Conservation (phyloP, 345 rosid species). For the Eucalyptus coolabah region DNA sequence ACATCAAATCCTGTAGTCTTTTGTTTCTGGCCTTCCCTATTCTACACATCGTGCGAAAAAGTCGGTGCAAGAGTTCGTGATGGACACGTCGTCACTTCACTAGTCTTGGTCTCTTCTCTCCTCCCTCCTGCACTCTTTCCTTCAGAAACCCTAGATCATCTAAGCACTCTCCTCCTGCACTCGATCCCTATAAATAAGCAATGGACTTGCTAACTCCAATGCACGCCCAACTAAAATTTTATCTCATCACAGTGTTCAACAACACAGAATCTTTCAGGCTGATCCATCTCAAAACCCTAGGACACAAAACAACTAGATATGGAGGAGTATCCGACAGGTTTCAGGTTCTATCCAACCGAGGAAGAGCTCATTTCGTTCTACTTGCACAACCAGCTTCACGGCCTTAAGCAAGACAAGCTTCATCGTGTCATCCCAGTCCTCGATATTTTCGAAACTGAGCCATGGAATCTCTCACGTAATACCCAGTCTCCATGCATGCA, state of each 20-base stretch:
- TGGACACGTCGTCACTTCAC: neutral
- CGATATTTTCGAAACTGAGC: neutral
- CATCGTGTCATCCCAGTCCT: neutral
- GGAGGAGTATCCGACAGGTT: neutral
- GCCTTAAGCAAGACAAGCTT: neutral
- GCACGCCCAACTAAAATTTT: neutral
- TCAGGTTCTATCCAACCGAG: slow-evolving; percentile 1
- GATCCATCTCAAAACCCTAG: neutral
- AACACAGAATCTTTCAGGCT: slow-evolving; percentile 5
- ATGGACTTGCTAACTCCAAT: neutral
- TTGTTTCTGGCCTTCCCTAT: no score
- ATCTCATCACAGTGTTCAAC: neutral
- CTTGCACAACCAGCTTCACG: neutral
- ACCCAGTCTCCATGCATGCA: neutral
- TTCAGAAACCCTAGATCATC: neutral
- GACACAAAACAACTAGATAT: neutral
- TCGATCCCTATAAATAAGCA: neutral
- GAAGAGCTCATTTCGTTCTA: neutral
- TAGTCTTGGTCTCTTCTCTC: neutral
- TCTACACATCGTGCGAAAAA: no score
- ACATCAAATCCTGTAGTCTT: no score
- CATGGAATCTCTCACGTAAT: neutral
- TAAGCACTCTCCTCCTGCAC: neutral
- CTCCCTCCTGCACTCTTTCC: neutral
- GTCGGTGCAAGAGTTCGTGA: neutral